Evolutionary conservation across 192 early-diverging fungal genomes (phyloP).

Genomic region (Diversispora eburnea): DNA sequence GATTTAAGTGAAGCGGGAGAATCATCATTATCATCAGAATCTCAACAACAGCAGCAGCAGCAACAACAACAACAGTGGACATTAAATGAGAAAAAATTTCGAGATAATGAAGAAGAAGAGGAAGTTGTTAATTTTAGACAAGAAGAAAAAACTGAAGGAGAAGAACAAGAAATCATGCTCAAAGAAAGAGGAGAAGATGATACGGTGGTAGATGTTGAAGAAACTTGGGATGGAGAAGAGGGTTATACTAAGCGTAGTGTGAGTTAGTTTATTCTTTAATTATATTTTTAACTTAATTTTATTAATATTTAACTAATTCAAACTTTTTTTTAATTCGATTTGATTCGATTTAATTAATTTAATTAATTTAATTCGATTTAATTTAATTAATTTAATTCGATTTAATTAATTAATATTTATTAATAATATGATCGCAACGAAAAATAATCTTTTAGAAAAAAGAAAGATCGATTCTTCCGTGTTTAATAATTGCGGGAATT

Average conservation of each 20-base stretch:
- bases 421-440: background rate
- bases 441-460: background rate
- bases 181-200: conserved; percentile 20
- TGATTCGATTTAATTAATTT: too few relatives aligned
- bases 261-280: background rate
- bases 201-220: conserved; percentile 17
- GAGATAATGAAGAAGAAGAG: too few relatives aligned
- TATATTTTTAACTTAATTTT: too few relatives aligned
- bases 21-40: too few relatives aligned
- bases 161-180: conserved; percentile 14
- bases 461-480: conserved; percentile 16
- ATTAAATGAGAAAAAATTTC: too few relatives aligned
- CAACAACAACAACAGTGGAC: too few relatives aligned
- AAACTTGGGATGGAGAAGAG: background rate
- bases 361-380: too few relatives aligned
- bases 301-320: too few relatives aligned
- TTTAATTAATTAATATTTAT: background rate
- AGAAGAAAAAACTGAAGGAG: background rate
- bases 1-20: too few relatives aligned
- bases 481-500: conserved; percentile 14
- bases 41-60: too few relatives aligned
- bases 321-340: too few relatives aligned
- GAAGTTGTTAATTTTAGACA: too few relatives aligned
- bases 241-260: background rate
- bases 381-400: background rate